phyloP scores from a whole-genome alignment of 306 rosid genomes.

The Pyrus bretschneideri region DNA sequence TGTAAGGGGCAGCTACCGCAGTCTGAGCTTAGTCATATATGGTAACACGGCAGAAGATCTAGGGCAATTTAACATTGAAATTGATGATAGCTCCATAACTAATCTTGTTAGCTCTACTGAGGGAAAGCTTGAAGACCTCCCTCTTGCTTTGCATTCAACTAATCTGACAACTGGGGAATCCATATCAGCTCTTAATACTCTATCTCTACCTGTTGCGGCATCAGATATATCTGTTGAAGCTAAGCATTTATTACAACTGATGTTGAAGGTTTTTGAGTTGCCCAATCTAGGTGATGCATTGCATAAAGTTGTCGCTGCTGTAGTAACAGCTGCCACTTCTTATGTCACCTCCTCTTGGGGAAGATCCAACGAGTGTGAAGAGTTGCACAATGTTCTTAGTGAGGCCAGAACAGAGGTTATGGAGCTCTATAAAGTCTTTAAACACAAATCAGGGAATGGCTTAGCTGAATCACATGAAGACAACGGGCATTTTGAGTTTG shows the following conservation, averaged over 20 bases:
- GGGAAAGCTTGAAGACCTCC: slow-evolving; percentile 91
- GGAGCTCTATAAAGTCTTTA: slow-evolving; percentile 44
- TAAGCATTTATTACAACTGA: slow-evolving; percentile 61
- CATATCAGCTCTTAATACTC: slow-evolving; percentile 44
- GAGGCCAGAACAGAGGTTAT: slow-evolving; percentile 61
- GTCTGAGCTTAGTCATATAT: slow-evolving; percentile 86
- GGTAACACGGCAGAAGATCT: slow-evolving; percentile 97
- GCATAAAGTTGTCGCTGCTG: slow-evolving; percentile 52
- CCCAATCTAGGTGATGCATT: slow-evolving; percentile 53
- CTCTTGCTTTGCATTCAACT: slow-evolving; percentile 67
- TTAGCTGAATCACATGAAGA: slow-evolving; percentile 40
- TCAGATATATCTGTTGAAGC: slow-evolving; percentile 64
- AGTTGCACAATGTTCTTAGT: slow-evolving; percentile 42
- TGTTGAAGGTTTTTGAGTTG: slow-evolving; percentile 58
- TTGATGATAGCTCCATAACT: slow-evolving; percentile 78
- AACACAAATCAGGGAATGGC: slow-evolving; percentile 30
- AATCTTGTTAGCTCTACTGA: slow-evolving; percentile 77
- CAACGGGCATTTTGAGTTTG: slow-evolving; percentile 37
- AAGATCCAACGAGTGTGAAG: slow-evolving; percentile 39
- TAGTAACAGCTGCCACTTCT: slow-evolving; percentile 69
- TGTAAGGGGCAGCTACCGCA: slow-evolving; percentile 96
- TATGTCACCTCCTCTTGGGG: slow-evolving; percentile 43
- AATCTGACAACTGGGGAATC: slow-evolving; percentile 52
- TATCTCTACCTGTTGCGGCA: slow-evolving; percentile 58
- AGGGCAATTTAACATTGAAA: slow-evolving; percentile 92